These are phyloP conservation scores for Pseudopyricularia cyperi DNA, from an alignment of 2,329 filamentous ascomycete species.

Conservation along the genomic window DNA sequence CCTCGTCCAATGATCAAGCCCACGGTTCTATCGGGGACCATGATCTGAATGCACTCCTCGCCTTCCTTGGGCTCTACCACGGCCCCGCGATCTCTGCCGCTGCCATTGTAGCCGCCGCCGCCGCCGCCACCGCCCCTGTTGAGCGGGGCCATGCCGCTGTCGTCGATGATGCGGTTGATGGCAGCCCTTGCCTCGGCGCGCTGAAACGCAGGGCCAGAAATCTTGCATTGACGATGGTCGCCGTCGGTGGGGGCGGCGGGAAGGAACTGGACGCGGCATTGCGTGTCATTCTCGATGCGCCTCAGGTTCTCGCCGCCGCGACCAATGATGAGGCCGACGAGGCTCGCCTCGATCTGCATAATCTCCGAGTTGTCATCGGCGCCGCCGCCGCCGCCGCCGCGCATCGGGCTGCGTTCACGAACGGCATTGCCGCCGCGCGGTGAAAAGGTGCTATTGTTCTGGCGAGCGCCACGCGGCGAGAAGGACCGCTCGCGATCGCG, in stretches of 20 bases:
- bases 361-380: conserved; percentile 64
- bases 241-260: conserved; percentile 60
- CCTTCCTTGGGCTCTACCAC: conserved; percentile 53
- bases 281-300: conserved; percentile 70
- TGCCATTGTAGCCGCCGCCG: conserved; percentile 23
- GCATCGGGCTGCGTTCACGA: conserved; percentile 46
- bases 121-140: conserved; percentile 34
- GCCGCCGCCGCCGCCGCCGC: conserved; percentile 19
- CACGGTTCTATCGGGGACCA: conserved; percentile 88
- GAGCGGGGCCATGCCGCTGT: conserved; percentile 52
- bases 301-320: conserved; percentile 80
- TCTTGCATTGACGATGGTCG: conserved; percentile 70
- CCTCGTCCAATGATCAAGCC: conserved; percentile 89
- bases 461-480: conserved; percentile 29
- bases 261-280: conserved; percentile 78
- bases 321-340: conserved; percentile 84
- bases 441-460: conserved; percentile 37
- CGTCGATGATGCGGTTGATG: conserved; percentile 79
- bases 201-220: conserved; percentile 59
- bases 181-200: conserved; percentile 69
- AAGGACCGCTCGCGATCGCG: conserved; percentile 50
- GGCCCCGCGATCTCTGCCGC: conserved; percentile 18
- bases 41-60: conserved; percentile 81
- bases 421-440: conserved; percentile 35
- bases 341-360: conserved; percentile 72